Conservation (phyloP, 1,284 basidiomycete genomes). For the Grifola frondosa region DNA sequence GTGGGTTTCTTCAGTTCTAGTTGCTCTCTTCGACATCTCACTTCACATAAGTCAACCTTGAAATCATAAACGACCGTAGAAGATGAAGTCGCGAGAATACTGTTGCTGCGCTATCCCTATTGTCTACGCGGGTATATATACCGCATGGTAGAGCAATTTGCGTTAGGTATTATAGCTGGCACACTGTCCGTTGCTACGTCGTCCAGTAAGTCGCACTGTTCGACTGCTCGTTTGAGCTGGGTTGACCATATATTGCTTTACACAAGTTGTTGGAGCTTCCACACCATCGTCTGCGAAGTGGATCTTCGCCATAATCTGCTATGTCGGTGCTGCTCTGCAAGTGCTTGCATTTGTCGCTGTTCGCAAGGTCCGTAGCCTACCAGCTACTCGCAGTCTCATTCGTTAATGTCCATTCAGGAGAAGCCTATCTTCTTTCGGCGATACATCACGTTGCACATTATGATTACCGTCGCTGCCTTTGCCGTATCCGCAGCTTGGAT, state of each 20-base stretch:
- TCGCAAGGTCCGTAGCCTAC: conserved; percentile 50
- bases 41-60: too few relatives aligned
- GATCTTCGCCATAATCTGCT: conserved; percentile 75
- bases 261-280: conserved; percentile 78
- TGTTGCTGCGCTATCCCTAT: conserved; percentile 85
- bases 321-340: conserved; percentile 72
- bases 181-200: conserved; percentile 80
- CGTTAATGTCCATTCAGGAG: conserved; percentile 50
- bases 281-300: conserved; percentile 74
- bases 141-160: conserved; percentile 77
- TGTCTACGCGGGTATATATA: conserved; percentile 84
- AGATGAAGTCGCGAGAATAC: conserved; percentile 68
- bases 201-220: conserved; percentile 51
- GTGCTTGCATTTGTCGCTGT: conserved; percentile 83
- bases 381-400: neutral
- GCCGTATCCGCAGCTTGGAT: conserved; percentile 79
- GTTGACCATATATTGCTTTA: conserved; percentile 5
- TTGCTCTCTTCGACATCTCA: too few relatives aligned
- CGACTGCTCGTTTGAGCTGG: neutral
- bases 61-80: too few relatives aligned
- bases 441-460: conserved; percentile 71
- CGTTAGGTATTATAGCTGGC: conserved; percentile 68
- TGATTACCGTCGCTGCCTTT: conserved; percentile 62
- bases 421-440: conserved; percentile 72
- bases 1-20: too few relatives aligned